A percentile compares a stretch with the other conserved stretches of the same genome.
These are phyloP conservation scores for Pulveroboletus sp. DNA, from an alignment of 768 basidiomycete species.

Conservation along the genomic window DNA sequence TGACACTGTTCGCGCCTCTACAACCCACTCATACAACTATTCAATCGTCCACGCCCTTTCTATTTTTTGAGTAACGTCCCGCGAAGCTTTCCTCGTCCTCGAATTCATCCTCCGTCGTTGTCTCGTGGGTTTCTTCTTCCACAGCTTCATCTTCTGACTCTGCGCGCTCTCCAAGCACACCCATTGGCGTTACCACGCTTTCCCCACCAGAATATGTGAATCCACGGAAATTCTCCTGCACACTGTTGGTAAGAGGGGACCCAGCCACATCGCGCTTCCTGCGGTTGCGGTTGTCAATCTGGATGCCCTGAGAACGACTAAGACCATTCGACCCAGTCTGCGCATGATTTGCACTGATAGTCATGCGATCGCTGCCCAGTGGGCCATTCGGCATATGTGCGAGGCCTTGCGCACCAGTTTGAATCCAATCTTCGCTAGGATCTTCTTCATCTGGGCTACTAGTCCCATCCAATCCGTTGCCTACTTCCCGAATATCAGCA, in stretches of 20 bases:
- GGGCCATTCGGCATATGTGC: conserved; percentile 73
- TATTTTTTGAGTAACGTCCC: conserved; percentile 65
- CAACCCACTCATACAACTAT: conserved; percentile 25
- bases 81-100: conserved; percentile 59
- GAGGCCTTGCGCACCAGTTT: conserved; percentile 29
- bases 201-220: conserved; percentile 85
- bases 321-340: conserved; percentile 19
- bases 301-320: conserved; percentile 35
- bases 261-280: conserved; percentile 43
- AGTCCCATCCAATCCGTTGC: conserved; percentile 46
- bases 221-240: conserved; percentile 95
- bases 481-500: conserved; percentile 78
- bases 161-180: conserved; percentile 31
- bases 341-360: conserved; percentile 7
- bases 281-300: conserved; percentile 48
- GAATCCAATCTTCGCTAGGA: conserved; percentile 58
- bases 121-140: conserved; percentile 44
- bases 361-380: conserved; percentile 53
- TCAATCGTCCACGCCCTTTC: conserved; percentile 39
- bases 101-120: conserved; percentile 72
- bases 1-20: conserved; percentile 9
- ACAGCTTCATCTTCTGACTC: conserved; percentile 38
- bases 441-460: conserved; percentile 50
- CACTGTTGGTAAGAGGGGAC: conserved; percentile 80
- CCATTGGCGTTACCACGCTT: conserved; percentile 48